Conservation (phyloP, 805 yeast species). For the Zygotorulaspora danielsina region DNA sequence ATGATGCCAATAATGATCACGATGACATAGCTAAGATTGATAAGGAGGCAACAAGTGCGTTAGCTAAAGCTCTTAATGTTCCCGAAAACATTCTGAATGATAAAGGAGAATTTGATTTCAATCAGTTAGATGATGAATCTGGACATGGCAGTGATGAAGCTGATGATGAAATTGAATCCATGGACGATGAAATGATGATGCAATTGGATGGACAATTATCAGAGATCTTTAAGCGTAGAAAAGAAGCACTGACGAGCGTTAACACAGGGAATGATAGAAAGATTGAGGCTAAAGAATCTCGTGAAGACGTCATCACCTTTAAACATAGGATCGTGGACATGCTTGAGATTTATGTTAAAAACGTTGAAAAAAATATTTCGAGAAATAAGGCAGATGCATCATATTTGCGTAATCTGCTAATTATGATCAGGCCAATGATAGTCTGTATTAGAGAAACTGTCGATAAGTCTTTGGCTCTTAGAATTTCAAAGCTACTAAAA, state of each 20-base stretch:
- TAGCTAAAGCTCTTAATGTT: conserved; percentile 69
- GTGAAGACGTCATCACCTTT: conserved; percentile 71
- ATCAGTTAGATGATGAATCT: conserved; percentile 43
- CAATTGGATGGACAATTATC: conserved; percentile 83
- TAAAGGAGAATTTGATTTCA: conserved; percentile 43
- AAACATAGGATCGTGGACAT: conserved; percentile 76
- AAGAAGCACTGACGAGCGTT: conserved; percentile 53
- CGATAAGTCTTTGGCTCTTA: conserved; percentile 66
- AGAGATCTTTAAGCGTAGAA: conserved; percentile 77
- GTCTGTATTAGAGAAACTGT: conserved; percentile 59
- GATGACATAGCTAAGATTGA: conserved; percentile 47
- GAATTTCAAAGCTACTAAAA: conserved; percentile 69
- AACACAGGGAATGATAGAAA: conserved; percentile 65
- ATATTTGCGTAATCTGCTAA: conserved; percentile 27
- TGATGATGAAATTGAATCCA: conserved; percentile 67
- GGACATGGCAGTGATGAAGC: conserved; percentile 46
- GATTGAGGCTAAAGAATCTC: conserved; percentile 70
- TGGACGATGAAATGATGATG: conserved; percentile 97
- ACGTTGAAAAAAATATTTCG: conserved; percentile 35
- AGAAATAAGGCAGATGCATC: neutral
- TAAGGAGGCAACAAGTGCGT: conserved; percentile 53
- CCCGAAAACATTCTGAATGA: conserved; percentile 45
- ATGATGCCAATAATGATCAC: conserved; percentile 35
- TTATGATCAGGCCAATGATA: conserved; percentile 53
- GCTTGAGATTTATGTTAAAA: conserved; percentile 55